These are phyloP conservation scores for Phytopythium oedochilum DNA, from an alignment of 352 stramenopile species.

Conservation along the genomic window DNA sequence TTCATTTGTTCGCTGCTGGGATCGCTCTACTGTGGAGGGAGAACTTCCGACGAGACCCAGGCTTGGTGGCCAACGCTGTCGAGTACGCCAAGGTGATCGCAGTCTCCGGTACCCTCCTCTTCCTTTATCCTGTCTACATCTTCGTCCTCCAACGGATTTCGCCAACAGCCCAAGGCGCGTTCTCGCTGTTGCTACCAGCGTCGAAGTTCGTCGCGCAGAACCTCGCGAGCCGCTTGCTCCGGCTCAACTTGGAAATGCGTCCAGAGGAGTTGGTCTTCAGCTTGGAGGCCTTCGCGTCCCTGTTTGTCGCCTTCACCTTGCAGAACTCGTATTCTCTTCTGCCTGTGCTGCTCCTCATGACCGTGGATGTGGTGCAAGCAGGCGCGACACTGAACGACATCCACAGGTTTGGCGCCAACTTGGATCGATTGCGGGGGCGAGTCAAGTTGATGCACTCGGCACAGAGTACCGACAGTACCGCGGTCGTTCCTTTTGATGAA, in stretches of 20 bases:
- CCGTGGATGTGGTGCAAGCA: slow-evolving; percentile 14
- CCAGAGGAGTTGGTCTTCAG: slow-evolving; percentile 16
- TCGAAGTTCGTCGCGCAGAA: slow-evolving; percentile 18
- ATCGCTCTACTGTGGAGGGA: slow-evolving; percentile 9
- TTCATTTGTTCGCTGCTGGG: neutral
- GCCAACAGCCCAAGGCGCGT: slow-evolving; percentile 5
- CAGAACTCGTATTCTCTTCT: slow-evolving; percentile 28
- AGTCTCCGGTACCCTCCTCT: slow-evolving; percentile 4
- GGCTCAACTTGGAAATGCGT: slow-evolving; percentile 13
- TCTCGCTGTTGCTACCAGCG: slow-evolving; percentile 11
- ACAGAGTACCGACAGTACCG: no score
- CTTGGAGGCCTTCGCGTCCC: slow-evolving; percentile 15
- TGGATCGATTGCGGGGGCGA: neutral
- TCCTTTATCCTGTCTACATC: slow-evolving; percentile 19
- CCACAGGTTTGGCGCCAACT: neutral
- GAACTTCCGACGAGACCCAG: slow-evolving; percentile 8
- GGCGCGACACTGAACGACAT: slow-evolving; percentile 11
- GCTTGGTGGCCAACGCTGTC: neutral
- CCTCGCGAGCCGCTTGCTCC: slow-evolving; percentile 5
- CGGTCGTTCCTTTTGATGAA: neutral
- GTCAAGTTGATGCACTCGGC: neutral
- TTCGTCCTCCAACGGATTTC: slow-evolving; percentile 14
- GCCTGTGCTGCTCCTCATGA: slow-evolving; percentile 15
- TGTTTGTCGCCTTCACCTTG: slow-evolving; percentile 35
- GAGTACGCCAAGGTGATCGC: slow-evolving; percentile 9